Conservation (phyloP, 306 rosid genomes). For the Carpinus viminea region DNA sequence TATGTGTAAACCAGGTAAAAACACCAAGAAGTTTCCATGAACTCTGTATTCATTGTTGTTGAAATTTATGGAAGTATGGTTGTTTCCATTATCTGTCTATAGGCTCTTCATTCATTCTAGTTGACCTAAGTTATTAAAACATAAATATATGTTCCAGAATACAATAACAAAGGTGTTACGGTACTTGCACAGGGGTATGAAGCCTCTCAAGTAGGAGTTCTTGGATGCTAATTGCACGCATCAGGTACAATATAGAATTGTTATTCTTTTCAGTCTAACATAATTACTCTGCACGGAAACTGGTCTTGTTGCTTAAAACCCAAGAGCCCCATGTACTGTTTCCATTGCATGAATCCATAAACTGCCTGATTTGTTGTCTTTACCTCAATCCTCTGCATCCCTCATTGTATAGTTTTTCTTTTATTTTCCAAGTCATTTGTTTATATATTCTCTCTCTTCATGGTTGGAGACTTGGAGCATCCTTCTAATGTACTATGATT, state of each 20-base stretch:
- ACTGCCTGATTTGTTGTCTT: background rate
- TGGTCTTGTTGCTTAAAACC: background rate
- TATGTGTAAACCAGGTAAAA: background rate
- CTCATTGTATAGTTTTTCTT: background rate
- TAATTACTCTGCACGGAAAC: background rate
- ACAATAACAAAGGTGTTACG: conserved; percentile 12
- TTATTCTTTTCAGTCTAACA: background rate
- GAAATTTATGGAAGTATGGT: background rate
- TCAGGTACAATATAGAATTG: conserved; percentile 24
- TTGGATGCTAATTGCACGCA: conserved; percentile 11
- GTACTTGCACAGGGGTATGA: conserved; percentile 55
- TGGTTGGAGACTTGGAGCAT: background rate
- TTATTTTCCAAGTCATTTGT: background rate
- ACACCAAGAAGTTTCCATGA: background rate
- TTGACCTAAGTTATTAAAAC: background rate
- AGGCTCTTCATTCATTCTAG: background rate
- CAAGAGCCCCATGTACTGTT: background rate
- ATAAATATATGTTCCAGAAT: background rate
- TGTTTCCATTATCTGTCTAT: background rate
- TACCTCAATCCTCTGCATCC: background rate
- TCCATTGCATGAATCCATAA: background rate
- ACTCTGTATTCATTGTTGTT: background rate
- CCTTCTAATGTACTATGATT: background rate
- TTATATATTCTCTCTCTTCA: background rate
- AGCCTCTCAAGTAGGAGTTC: conserved; percentile 58